Base-by-base conservation (phyloP, 805 yeast species). In the Cyberlindnera misumaiensis region DNA sequence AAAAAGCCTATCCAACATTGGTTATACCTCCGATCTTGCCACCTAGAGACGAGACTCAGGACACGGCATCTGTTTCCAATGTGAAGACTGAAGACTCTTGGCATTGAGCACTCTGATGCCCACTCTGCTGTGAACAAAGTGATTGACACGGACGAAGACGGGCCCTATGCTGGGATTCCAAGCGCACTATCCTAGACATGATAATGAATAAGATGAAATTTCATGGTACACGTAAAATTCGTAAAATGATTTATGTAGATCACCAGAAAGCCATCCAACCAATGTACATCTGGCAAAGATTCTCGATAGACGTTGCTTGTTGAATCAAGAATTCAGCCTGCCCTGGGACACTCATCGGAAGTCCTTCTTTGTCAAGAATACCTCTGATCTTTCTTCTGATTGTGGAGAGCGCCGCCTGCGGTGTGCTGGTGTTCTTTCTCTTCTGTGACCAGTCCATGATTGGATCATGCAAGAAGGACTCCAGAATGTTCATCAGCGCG, bases 381-480 rank as follows among this genome's bases (percentile, higher is more conserved):
- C 97, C 97, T 51, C 93, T 71, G 34, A 90, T 77, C 53, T 89
- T 89, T 47, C 85, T 72, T 44, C 95, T 67, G 28, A 88, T 78
- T 3, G 77, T 75, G 16, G 77, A 70, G 53, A 88, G 64, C 4
- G 93, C 93, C 10, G 73, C 73, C 45, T 80, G 80, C 0, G 90
- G 85, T 4, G 68, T 64, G 34, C 61, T 57, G 30, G 58, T 51
- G 30, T 56, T 64, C 43, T 65, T 67, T 47, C 70, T 62, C 47
- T 62, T 64, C 52, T 52, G 51, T 28, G 69, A 71, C 87, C 89
- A 83, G 49, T 85, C 94, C 58, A 86, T 78, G 39, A 87, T 80
- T 1, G 96, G 95, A 59, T 93, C 98, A 56, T 93, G 86, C 44
- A 93, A 67, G 56, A 93, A 86, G 1, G 96, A 84, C 60, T 93